Evolutionary conservation across 352 stramenopile species (phyloP), one percentile per base, ranked within the genome.

Genomic region (Phytophthora brassicae): DNA sequence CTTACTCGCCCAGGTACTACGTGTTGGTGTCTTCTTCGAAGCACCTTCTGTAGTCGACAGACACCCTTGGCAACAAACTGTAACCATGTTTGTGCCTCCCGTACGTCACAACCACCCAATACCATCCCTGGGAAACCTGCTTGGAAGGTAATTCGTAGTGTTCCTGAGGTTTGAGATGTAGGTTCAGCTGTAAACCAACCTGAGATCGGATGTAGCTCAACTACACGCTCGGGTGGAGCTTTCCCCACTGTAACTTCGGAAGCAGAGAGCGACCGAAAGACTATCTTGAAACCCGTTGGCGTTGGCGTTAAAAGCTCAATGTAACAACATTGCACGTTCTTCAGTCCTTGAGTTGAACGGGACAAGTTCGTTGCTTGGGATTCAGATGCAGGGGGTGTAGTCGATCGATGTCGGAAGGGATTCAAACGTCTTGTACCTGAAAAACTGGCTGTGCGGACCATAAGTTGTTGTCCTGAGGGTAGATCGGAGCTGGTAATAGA

Each of bases 371-470:
- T 24, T 11, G 41, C 24, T 3, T 31, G 47, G 14, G 60, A 66
- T 23, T 62, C 46, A 11, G 45, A 63, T 8, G 28, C 26, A 12
- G 22, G n/a, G 4, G 16, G 44, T 22, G 36, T 11, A 50, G 39
- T 8, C 22, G 35, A 13, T 50, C 38, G 60, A 3, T 45, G 51
- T n/a, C 51, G 46, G 53, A 66, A 71, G 5, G 47, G 29, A 23
- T 64, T 56, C 23, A 63, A 45, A 4, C 63, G 28, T 6, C 51
- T 17, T 22, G 60, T 53, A n/a, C 68, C 60, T 16, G 57, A 53
- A 19, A 76, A 79, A 44, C 59, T 76, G 11, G 48, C 45, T 14
- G 63, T 76, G 19, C 71, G 71, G 13, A 79, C 71, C 50, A 66
- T 66, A 4, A 75, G 57, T 20, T 75, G 67, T 23, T 67, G 56